Evolutionary conservation across 2,329 filamentous ascomycete species (phyloP), one percentile per base, ranked within the genome.

Genomic region (Cercospora sp.): DNA sequence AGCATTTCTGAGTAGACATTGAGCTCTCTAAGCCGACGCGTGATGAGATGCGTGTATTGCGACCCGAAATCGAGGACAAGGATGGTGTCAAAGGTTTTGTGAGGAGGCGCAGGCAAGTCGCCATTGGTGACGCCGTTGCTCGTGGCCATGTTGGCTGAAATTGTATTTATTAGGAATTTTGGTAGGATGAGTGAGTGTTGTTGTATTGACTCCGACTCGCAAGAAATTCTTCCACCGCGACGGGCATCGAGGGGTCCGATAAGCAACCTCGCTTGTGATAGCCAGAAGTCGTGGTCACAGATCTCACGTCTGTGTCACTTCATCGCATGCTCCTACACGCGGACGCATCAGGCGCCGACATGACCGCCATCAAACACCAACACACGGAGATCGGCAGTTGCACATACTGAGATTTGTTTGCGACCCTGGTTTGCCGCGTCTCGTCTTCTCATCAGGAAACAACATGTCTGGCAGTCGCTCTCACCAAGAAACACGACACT

Each of bases 1-100:
- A 96, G 88, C 89, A 97, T 91, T 83, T 97, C 93, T 69, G 89
- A 89, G 84, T 91, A 97, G 79, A 96, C 87, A 82, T 90, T 90
- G 80, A 96, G 86, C 74, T 91, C 88, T 73, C 93, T 87, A 30
- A 96, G 85, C 36, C 92, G 88, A 64, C 92, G 85, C 9, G 89
- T 88, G 76, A 94, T 93, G 45, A 94, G 83, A 79, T 93, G 90
- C 48, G 88, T 89, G 76, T 89, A 90, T 80, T 92, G 90, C 26
- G 87, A 90, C 72, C 87, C 90, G 78, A 91, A 92, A 79, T 92
- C 90, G 74, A 92, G 82, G 71, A 90, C 88, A 72, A 92, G 82
- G 74, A 92, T 90, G 72, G 90, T 92, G 83, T 90, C 84, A 79
- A 86, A 86, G 72, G 81, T 79, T 73, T 82, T 80, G 77, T 84